A percentile compares a stretch with the other conserved stretches of the same genome.
Evolutionary conservation across 176 grass and related monocot genomes (phyloP).

Genomic region (Dactylis glomerata): DNA sequence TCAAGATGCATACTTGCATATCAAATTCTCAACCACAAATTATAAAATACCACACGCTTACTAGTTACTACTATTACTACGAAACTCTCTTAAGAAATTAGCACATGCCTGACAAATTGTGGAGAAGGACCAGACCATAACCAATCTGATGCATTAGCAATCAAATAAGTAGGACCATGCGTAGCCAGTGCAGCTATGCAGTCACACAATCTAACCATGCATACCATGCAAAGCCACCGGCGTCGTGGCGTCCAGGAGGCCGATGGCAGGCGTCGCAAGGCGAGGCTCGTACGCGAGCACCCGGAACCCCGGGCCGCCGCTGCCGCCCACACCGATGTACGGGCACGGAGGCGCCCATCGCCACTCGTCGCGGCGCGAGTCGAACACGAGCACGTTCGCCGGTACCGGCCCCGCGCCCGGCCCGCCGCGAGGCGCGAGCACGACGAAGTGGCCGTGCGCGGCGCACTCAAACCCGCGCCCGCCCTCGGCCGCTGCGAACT

Average conservation of each 20-base stretch:
- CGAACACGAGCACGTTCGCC: slow-evolving; percentile 65
- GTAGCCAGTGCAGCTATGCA: background rate
- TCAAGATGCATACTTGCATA: background rate
- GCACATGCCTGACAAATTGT: no score
- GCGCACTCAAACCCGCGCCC: slow-evolving; percentile 76
- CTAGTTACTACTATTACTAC: background rate
- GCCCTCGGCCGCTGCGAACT: slow-evolving; percentile 48
- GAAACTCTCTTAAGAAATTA: background rate
- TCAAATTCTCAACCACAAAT: background rate
- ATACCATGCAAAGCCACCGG: slow-evolving; percentile 51
- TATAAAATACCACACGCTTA: background rate
- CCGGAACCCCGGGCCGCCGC: slow-evolving; percentile 35
- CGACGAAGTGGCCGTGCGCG: slow-evolving; percentile 63
- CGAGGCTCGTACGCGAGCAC: slow-evolving; percentile 76
- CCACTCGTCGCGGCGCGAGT: slow-evolving; percentile 67
- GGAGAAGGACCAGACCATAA: no score
- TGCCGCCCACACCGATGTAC: slow-evolving; percentile 12
- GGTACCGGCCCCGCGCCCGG: background rate
- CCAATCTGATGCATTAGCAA: background rate
- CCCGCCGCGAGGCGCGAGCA: slow-evolving; percentile 39
- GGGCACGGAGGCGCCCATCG: slow-evolving; percentile 72
- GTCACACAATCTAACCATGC: slow-evolving; percentile 35
- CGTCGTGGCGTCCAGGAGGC: slow-evolving; percentile 63
- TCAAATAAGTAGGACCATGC: background rate
- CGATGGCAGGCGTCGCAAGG: slow-evolving; percentile 86